Evolutionary conservation across 495 filamentous ascomycete species (phyloP), one percentile per base, ranked within the genome.

Genomic region (Aspergillus wentii): DNA sequence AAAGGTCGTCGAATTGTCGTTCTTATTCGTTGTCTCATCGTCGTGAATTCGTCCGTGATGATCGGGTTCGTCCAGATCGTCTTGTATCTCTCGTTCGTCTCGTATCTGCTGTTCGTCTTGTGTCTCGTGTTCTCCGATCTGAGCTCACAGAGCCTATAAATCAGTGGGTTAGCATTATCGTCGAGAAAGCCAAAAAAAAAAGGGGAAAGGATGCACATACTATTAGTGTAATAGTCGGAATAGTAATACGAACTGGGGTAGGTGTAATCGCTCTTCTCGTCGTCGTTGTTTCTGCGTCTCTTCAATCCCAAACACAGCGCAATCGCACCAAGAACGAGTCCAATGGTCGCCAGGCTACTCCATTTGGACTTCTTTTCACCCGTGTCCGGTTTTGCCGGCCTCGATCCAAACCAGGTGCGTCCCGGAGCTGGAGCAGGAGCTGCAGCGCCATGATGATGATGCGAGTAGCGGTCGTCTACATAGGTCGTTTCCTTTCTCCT

Each of bases 281-380:
- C 66, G 16, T 63, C 74, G 33, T 74, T 66, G 35, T 84, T 74
- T 40, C 58, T 62, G 49, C 60, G 68, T 48, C 82, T 76, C 69
- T 76, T 85, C 57, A 94, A 48, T n/a, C 87, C 89, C 33, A 95
- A 68, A 26, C 86, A 68, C 17, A 89, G 61, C 35, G 82, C 82
- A 45, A 88, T 54, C 16, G 76, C 81, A 32, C 77, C 76, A 25
- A 88, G 62, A 2, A 80, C 69, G 8, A 81, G 83, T 4, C 64
- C 75, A 19, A 79, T 55, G 11, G 61, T 72, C 10, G 75, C 80
- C 31, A 76, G 51, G 26, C 72, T 76, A 11, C 83, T 63, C 51
- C 79, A 65, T 20, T 71, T 73, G 23, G 79, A 74, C 43, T 75
- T 79, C 57, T 75, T 79, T 34, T 70, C 57, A 31, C 72, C 62